phyloP scores from a whole-genome alignment of 1,139 yeast genomes.

The Petasospora rhodanensis region DNA sequence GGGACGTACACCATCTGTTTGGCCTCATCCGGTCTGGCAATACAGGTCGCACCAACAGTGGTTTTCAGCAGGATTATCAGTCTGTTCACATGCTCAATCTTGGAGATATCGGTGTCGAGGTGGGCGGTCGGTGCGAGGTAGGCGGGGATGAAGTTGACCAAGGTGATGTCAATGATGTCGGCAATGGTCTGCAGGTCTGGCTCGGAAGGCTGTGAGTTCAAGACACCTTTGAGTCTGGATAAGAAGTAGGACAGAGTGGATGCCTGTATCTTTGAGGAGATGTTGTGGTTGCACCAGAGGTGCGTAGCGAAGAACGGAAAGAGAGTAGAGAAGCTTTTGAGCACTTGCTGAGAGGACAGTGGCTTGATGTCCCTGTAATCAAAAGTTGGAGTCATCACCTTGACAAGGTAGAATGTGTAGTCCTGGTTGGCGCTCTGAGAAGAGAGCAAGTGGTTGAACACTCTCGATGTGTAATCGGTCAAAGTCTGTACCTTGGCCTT shows the following conservation, averaged over 20 bases:
- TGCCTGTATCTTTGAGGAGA: constrained; percentile 6
- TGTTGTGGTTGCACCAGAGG: constrained; percentile 10
- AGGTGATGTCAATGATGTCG: constrained; percentile 1
- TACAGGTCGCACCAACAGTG: constrained; percentile 13
- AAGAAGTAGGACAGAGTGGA: constrained; percentile 11
- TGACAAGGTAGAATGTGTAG: constrained; percentile 8
- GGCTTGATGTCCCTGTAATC: constrained; percentile 15
- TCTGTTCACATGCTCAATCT: constrained; percentile 17
- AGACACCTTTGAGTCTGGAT: constrained; percentile 8
- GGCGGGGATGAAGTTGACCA: not conserved
- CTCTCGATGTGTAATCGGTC: not conserved
- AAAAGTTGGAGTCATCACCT: constrained; percentile 16
- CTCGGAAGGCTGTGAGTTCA: not conserved
- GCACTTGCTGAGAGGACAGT: constrained; percentile 6
- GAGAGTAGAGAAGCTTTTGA: constrained; percentile 6
- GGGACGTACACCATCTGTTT: constrained; percentile 6
- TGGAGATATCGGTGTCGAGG: too few species aligned
- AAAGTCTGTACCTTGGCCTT: too few species aligned
- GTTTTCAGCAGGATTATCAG: constrained; percentile 14
- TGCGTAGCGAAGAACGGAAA: constrained; percentile 5
- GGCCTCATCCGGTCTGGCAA: constrained; percentile 1
- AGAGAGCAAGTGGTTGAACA: constrained; percentile 9
- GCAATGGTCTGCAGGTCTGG: not conserved
- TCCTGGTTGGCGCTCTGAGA: not conserved
- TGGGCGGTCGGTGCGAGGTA: too few species aligned